phyloP scores from a whole-genome alignment of 345 rosid species.

The Gossypium rotundifolium region DNA sequence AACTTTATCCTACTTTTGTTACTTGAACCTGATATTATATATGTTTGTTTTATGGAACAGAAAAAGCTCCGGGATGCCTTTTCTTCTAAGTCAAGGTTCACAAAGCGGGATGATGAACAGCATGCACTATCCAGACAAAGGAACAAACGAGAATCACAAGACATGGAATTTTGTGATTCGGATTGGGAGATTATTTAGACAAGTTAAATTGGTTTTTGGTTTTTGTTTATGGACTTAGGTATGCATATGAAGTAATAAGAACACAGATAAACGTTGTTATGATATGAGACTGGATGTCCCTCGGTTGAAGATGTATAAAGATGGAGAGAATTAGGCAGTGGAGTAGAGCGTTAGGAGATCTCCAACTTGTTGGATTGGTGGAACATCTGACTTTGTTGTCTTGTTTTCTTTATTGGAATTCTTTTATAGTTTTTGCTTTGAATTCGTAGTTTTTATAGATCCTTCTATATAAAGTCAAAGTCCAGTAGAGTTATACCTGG shows the following conservation, averaged over 20 bases:
- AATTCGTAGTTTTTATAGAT: too few relatives aligned
- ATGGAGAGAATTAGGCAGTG: not conserved
- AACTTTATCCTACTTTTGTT: not conserved
- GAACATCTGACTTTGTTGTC: too few relatives aligned
- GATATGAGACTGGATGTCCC: not conserved
- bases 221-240: not conserved
- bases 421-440: too few relatives aligned
- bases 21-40: not conserved
- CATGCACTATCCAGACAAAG: not conserved
- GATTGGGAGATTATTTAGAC: constrained; percentile 31
- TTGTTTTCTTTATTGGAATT: too few relatives aligned
- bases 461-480: too few relatives aligned
- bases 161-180: constrained; percentile 15
- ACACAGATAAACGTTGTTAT: not conserved
- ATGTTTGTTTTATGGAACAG: not conserved
- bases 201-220: not conserved
- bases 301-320: not conserved
- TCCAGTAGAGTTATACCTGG: too few relatives aligned
- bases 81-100: not conserved
- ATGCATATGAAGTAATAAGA: too few relatives aligned
- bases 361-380: too few relatives aligned
- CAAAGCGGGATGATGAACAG: not conserved
- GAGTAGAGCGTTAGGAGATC: not conserved
- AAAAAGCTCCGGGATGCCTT: constrained; percentile 4
- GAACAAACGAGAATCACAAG: not conserved